Evolutionary conservation across 805 yeast species (phyloP).

Genomic region (Millerozyma acaciae): DNA sequence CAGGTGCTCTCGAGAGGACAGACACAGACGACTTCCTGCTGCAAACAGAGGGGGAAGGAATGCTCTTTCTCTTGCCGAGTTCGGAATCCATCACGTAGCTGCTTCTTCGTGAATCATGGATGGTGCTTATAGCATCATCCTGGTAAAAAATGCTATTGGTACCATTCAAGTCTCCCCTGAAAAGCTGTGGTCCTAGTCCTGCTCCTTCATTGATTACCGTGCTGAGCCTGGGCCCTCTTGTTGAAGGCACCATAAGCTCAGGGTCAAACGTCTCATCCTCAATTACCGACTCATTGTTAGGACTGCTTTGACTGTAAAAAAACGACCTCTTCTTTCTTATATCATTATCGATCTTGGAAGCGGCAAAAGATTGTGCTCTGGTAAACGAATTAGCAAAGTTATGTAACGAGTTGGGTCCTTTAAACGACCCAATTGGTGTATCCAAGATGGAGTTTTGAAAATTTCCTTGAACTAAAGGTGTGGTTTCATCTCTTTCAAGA

Average conservation of each 20-base stretch:
- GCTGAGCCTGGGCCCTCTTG: slow-evolving; percentile 61
- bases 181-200: no score
- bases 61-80: slow-evolving; percentile 25
- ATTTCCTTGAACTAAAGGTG: slow-evolving; percentile 13
- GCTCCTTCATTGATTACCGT: slow-evolving; percentile 49
- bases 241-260: slow-evolving; percentile 60
- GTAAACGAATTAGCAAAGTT: slow-evolving; percentile 76
- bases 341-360: slow-evolving; percentile 44
- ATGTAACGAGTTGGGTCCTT: slow-evolving; percentile 64
- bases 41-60: slow-evolving; percentile 41
- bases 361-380: slow-evolving; percentile 70
- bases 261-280: slow-evolving; percentile 68
- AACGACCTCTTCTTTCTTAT: slow-evolving; percentile 62
- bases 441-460: slow-evolving; percentile 23
- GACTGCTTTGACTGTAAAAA: slow-evolving; percentile 38
- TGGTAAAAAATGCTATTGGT: slow-evolving; percentile 4
- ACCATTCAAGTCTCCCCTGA: no score
- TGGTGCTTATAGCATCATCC: slow-evolving; percentile 34
- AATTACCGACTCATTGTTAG: slow-evolving; percentile 17
- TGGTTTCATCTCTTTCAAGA: slow-evolving; percentile 22
- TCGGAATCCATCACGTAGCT: no score
- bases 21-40: slow-evolving; percentile 38
- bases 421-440: slow-evolving; percentile 51
- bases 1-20: slow-evolving; percentile 40
- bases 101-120: no score